A percentile compares a stretch with the other conserved stretches of the same genome.
Evolutionary conservation across 306 rosid species (phyloP).

Genomic region (Fragaria nilgerrensis): DNA sequence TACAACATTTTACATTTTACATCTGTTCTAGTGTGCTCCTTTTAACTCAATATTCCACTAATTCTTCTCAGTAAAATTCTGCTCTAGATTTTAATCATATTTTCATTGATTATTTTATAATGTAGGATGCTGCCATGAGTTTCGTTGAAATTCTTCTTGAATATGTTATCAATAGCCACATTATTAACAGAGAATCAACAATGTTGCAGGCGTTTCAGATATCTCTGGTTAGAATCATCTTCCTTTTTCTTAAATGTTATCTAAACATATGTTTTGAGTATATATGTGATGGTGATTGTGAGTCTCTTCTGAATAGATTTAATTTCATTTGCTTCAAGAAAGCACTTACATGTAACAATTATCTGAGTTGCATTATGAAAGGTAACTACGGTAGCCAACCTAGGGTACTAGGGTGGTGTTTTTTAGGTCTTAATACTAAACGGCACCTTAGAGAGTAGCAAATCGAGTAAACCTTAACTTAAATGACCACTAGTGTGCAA

Average conservation of each 20-base stretch:
- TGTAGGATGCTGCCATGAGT: slow-evolving; percentile 57
- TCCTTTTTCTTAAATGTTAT: slow-evolving; percentile 13
- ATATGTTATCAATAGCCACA: slow-evolving; percentile 60
- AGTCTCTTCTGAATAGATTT: background rate
- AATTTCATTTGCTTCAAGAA: too few relatives aligned
- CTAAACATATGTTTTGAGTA: background rate
- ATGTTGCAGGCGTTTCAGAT: slow-evolving; percentile 71
- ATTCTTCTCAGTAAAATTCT: background rate
- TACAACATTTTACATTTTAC: background rate
- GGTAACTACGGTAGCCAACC: background rate
- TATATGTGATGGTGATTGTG: background rate
- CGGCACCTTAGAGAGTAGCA: background rate
- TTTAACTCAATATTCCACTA: background rate
- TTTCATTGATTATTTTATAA: slow-evolving; percentile 19
- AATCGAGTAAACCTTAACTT: background rate
- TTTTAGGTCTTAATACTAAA: background rate
- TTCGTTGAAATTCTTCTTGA: slow-evolving; percentile 47
- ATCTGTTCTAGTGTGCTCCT: background rate
- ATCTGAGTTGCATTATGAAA: background rate
- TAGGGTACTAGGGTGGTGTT: background rate
- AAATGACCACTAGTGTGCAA: background rate
- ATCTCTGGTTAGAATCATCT: slow-evolving; percentile 64
- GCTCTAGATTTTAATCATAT: slow-evolving; percentile 11
- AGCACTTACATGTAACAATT: too few relatives aligned
- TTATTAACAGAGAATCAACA: slow-evolving; percentile 46